Conservation (phyloP, 176 grass and related monocot species). For the Carex pumila region DNA sequence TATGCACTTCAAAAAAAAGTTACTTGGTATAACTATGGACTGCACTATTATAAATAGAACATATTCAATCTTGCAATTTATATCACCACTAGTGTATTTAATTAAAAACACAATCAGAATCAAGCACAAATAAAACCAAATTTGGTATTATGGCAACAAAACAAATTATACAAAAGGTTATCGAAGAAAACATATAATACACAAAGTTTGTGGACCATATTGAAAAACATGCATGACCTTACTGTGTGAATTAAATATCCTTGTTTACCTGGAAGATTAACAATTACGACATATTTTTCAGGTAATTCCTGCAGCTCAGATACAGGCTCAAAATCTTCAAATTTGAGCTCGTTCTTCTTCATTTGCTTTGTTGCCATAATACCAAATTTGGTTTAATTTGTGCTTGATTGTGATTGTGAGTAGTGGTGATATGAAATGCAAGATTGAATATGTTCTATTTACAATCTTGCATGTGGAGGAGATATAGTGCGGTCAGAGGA, state of each 20-base stretch:
- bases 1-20: neutral
- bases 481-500: neutral
- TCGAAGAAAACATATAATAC: no score
- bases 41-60: no score
- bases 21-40: no score
- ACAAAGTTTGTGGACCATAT: neutral
- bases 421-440: neutral
- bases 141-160: neutral
- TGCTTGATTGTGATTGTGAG: neutral
- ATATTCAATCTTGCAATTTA: no score
- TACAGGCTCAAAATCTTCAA: slow-evolving; percentile 27
- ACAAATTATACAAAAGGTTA: neutral
- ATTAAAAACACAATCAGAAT: no score
- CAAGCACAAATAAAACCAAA: no score
- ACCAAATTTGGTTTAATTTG: neutral
- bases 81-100: neutral
- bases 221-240: neutral
- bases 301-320: slow-evolving; percentile 12
- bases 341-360: slow-evolving; percentile 17
- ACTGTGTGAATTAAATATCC: neutral
- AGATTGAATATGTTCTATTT: slow-evolving; percentile 6
- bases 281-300: slow-evolving; percentile 10
- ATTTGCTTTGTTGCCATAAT: slow-evolving; percentile 3
- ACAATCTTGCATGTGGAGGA: neutral
- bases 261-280: slow-evolving; percentile 45